A percentile compares a stretch with the other conserved stretches of the same genome.
Conservation (phyloP, 2,329 filamentous ascomycete species). For the Podosphaera aphanis region DNA sequence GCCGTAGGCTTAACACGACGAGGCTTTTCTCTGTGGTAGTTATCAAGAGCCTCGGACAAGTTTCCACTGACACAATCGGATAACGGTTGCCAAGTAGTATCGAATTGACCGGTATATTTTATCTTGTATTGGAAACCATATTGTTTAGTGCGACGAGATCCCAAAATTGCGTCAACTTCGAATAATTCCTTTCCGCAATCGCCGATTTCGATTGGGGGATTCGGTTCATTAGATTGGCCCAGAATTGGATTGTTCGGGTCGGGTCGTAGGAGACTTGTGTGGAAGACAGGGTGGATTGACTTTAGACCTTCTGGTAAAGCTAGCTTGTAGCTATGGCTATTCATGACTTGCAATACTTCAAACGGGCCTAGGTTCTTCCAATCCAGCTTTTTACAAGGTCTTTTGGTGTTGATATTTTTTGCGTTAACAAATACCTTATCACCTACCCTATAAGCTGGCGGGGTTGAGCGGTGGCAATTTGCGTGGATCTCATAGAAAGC, state of each 20-base stretch:
- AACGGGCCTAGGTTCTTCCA: slow-evolving; percentile 2
- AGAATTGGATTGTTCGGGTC: not conserved
- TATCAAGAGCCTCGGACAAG: not conserved
- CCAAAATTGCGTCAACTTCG: too few relatives aligned
- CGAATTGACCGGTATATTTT: not conserved
- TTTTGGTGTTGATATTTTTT: slow-evolving; percentile 1
- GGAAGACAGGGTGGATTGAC: slow-evolving; percentile 1
- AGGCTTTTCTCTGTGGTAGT: not conserved
- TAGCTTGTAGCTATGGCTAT: slow-evolving; percentile 1
- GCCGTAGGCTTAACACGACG: not conserved
- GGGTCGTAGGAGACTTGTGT: slow-evolving; percentile 1
- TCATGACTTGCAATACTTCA: not conserved
- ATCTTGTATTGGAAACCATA: too few relatives aligned
- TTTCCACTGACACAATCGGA: not conserved
- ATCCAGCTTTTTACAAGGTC: slow-evolving; percentile 1
- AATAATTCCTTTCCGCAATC: not conserved
- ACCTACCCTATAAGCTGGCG: not conserved
- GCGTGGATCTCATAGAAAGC: not conserved
- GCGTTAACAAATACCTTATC: not conserved
- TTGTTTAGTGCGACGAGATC: too few relatives aligned
- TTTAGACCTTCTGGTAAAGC: slow-evolving; percentile 1
- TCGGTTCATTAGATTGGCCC: not conserved
- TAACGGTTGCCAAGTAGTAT: not conserved
- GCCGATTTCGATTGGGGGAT: not conserved
- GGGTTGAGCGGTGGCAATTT: not conserved